Evolutionary conservation across 192 early-diverging fungal genomes (phyloP), one percentile per base, ranked within the genome.

Genomic region (Backusella circina): DNA sequence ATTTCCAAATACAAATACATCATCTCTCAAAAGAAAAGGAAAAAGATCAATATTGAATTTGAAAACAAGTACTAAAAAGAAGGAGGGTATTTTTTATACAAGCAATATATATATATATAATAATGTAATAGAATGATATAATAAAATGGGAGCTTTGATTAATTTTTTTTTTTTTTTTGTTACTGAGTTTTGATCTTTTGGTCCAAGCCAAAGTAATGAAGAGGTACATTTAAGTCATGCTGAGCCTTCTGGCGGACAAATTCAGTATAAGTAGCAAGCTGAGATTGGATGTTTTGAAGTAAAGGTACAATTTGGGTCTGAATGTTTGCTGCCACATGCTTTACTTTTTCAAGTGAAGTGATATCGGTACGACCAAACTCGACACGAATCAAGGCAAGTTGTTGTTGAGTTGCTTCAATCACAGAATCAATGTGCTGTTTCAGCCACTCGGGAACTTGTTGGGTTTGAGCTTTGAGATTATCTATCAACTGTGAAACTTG

Each of bases 251-350:
- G 54, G 38, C 77, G 70, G 6, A 77, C 70, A 15, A 61, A 7
- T 3, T 77, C 71, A 15, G 77, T 68, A 37, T 79, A 82, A 32
- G 50, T 47, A 8, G 44, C 41, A 12, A 82, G 65, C n/a, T 82
- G 69, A 15, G 73, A 75, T 70, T 77, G 82, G 23, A 89, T 57
- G 47, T 80, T 79, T 32, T 83, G 21, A n/a, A 89, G 73, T 18
- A 87, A 44, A 9, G 88, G 88, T 5, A 87, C 69, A 10, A 86
- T 76, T 71, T 89, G 82, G 15, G 84, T 74, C 67, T 84, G 84
- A 51, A 83, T 84, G 41, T 85, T 68, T 21, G 80, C 61, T n/a
- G 85, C 71, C 57, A 90, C 79, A 64, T 88, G 84, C 50, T 79
- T 82, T 5, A 85, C 84, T 77, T 88, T 88, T 61, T 90, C 83